These are phyloP conservation scores for Gossypium davidsonii DNA, from an alignment of 441 rosid species.

Conservation along the genomic window DNA sequence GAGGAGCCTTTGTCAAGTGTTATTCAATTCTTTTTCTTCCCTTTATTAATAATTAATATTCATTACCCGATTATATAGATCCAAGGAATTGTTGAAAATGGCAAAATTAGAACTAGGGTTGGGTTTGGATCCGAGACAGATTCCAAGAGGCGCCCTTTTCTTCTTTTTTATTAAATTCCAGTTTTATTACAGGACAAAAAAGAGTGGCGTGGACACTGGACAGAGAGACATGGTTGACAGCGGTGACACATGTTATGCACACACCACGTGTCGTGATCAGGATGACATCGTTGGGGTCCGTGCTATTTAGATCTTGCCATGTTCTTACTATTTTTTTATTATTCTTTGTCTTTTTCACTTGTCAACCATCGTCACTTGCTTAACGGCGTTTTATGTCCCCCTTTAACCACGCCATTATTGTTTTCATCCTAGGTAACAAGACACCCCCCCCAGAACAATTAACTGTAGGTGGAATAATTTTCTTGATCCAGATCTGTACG, in stretches of 20 bases:
- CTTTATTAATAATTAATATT: too few relatives aligned
- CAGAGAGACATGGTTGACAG: not conserved
- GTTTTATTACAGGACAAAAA: not conserved
- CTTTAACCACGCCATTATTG: not conserved
- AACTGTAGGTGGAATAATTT: not conserved
- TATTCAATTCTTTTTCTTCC: too few relatives aligned
- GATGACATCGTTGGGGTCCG: not conserved
- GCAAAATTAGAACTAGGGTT: not conserved
- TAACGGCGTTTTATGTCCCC: conserved; percentile 11
- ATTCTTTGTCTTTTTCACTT: not conserved
- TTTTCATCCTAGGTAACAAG: not conserved
- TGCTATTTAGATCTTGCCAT: not conserved
- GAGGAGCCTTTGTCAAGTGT: not conserved
- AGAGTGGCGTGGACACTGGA: not conserved
- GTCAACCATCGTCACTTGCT: not conserved
- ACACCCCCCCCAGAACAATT: not conserved
- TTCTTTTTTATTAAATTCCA: not conserved
- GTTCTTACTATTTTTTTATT: not conserved
- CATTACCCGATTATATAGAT: not conserved
- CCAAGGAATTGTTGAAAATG: not conserved
- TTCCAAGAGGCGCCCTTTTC: too few relatives aligned
- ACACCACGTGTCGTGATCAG: conserved; percentile 11
- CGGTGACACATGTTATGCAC: conserved; percentile 10
- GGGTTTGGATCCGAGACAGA: not conserved
- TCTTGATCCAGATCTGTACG: not conserved